phyloP scores from a whole-genome alignment of 2,329 filamentous ascomycete genomes.

The Penicillium hordei region DNA sequence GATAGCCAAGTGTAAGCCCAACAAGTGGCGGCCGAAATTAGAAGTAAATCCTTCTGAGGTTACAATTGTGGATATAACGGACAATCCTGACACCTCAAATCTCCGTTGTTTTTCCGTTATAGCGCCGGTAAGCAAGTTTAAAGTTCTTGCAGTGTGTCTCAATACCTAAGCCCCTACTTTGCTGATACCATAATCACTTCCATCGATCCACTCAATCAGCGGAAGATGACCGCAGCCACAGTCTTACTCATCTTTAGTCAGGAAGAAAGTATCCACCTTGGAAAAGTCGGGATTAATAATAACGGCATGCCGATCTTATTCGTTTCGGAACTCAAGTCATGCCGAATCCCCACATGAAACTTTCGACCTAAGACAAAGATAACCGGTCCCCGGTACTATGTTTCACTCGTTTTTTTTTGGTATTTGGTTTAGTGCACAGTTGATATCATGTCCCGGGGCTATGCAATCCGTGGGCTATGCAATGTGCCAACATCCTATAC shows the following conservation, averaged over 20 bases:
- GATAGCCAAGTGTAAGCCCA: background rate
- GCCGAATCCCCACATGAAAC: background rate
- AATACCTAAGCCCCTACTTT: background rate
- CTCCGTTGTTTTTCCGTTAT: background rate
- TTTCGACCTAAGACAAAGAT: background rate
- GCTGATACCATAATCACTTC: background rate
- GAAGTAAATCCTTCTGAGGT: background rate
- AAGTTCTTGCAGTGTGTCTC: background rate
- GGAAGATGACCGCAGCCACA: background rate
- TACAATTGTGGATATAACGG: background rate
- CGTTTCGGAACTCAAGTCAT: background rate
- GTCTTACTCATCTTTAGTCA: constrained; percentile 1
- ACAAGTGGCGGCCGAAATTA: background rate
- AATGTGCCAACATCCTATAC: background rate
- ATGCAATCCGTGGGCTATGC: background rate
- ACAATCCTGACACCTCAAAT: background rate
- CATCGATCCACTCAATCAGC: background rate
- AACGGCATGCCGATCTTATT: background rate
- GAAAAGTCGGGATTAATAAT: background rate
- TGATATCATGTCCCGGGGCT: background rate
- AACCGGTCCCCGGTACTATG: background rate
- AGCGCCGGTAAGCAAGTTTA: background rate
- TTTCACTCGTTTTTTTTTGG: background rate
- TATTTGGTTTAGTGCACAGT: too few species aligned
- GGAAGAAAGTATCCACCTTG: background rate